Evolutionary conservation across 139 green algal genomes (phyloP), one percentile per base, ranked within the genome.

Genomic region (Chlamydomonas incerta): DNA sequence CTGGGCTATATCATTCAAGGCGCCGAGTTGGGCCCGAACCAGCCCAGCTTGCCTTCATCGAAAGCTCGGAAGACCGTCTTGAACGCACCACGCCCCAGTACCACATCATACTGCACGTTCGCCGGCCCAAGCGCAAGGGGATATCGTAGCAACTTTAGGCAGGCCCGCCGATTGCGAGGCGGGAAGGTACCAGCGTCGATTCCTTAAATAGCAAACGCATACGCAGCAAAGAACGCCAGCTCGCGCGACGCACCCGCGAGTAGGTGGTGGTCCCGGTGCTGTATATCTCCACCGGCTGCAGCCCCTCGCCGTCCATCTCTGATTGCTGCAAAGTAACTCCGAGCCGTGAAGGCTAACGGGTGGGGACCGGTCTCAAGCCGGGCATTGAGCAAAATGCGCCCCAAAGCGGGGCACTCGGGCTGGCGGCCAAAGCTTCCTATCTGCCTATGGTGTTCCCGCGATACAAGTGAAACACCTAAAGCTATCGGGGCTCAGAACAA

Each of bases 51-150:
- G 41, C 95, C 92, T 73, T 97, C 94, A 80, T 99, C 98, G 90
- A 99, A 99, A 3, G 93, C 98, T 86, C 97, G 98, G 91, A 98
- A 99, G 46, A 99, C 98, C 10, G 95, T 97, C 90, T 99, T 99
- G 95, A 97, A 99, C 9, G 98, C 96, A 23, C 98, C 98, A 11
- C 96, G 88, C 0, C 98, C 98, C 33, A 99, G 91, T 1, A 98
- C 88, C 33, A 94, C 80, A 84, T 98, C 91, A 80, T 93, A 96
- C 95, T 95, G 90, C 83, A 52, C 11, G 66, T 37, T 20, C 26
- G 31, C n/a, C n/a, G 69, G 69, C 33, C 35, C 35, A 23, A 28
- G 67, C 28, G 6, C 41, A 50, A 50, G 8, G n/a, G 41, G 41
- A 50, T 50, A 50, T 50, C 41, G 41, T 50, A 50, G 41, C 41